These are phyloP conservation scores for Sutorius eximius DNA, from an alignment of 1,284 basidiomycete genomes.

Conservation along the genomic window DNA sequence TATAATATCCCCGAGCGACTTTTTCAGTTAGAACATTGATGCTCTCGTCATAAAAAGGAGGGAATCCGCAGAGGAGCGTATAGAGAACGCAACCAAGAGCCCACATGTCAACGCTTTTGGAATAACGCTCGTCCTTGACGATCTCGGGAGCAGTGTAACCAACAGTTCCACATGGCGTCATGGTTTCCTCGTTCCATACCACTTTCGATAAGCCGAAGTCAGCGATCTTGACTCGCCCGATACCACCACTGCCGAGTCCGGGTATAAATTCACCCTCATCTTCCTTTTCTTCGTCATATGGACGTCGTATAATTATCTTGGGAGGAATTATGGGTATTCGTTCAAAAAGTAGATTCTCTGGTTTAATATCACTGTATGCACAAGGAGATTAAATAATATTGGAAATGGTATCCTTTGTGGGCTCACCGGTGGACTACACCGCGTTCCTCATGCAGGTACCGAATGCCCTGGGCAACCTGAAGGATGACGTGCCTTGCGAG, in stretches of 20 bases:
- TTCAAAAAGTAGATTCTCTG: conserved; percentile 96
- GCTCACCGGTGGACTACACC: conserved; percentile 88
- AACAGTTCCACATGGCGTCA: conserved; percentile 99
- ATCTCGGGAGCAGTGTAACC: conserved; percentile 99
- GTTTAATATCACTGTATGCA: conserved; percentile 81
- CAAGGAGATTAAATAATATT: background rate
- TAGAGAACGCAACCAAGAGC: conserved; percentile 98
- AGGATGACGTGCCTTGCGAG: conserved; percentile 95
- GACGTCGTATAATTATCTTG: conserved; percentile 71
- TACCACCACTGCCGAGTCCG: conserved; percentile 93
- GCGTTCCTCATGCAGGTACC: conserved; percentile 96
- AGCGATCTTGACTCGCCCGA: conserved; percentile 97
- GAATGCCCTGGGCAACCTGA: conserved; percentile 94
- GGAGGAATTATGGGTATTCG: conserved; percentile 92
- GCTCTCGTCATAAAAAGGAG: conserved; percentile 98
- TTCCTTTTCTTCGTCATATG: conserved; percentile 98
- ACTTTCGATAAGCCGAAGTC: conserved; percentile 99
- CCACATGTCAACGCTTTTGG: conserved; percentile 99
- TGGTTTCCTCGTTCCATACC: conserved; percentile 98
- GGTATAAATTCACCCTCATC: conserved; percentile 96
- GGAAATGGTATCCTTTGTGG: background rate
- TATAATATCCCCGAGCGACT: conserved; percentile 96
- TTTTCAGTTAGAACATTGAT: conserved; percentile 99
- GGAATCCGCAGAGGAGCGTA: conserved; percentile 97
- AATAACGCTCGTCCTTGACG: conserved; percentile 98